Percentiles rank a stretch among this genome's conserved stretches.
Evolutionary conservation across 2,329 filamentous ascomycete genomes (phyloP).

Genomic region (Penicillium janthinellum): DNA sequence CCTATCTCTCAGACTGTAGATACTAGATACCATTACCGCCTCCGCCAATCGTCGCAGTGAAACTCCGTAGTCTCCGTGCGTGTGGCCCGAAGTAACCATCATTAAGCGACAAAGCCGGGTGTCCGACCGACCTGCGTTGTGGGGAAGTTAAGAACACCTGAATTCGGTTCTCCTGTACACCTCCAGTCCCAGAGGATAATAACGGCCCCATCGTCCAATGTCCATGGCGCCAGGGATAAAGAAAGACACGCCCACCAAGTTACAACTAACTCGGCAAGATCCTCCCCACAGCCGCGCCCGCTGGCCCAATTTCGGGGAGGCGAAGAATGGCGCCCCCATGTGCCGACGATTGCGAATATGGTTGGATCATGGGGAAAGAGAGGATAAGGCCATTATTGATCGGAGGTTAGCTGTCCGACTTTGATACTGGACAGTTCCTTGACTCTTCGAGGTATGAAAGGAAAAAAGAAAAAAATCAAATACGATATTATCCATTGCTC

Average conservation of each 20-base stretch:
- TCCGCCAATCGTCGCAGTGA: not conserved
- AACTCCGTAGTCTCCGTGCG: not conserved
- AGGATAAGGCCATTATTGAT: not conserved
- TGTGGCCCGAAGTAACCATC: not conserved
- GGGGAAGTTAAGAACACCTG: not conserved
- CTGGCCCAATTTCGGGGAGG: not conserved
- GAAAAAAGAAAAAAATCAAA: not conserved
- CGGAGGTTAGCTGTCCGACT: not conserved
- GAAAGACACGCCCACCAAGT: slow-evolving; percentile 16
- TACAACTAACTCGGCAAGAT: slow-evolving; percentile 10
- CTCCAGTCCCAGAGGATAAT: not conserved
- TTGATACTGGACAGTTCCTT: not conserved
- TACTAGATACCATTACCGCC: too few species aligned
- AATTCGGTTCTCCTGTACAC: too few species aligned
- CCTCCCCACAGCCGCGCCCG: not conserved
- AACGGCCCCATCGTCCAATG: not conserved
- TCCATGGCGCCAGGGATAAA: slow-evolving; percentile 12
- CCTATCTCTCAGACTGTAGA: not conserved
- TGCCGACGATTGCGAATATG: slow-evolving; percentile 1
- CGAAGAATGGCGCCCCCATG: not conserved
- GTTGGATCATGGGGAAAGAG: not conserved
- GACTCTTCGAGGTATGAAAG: too few species aligned
- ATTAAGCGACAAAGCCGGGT: not conserved
- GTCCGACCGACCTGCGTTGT: not conserved
- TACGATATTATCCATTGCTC: not conserved